phyloP scores from a whole-genome alignment of 2,329 filamentous ascomycete species.

The Septoria petroselini region DNA sequence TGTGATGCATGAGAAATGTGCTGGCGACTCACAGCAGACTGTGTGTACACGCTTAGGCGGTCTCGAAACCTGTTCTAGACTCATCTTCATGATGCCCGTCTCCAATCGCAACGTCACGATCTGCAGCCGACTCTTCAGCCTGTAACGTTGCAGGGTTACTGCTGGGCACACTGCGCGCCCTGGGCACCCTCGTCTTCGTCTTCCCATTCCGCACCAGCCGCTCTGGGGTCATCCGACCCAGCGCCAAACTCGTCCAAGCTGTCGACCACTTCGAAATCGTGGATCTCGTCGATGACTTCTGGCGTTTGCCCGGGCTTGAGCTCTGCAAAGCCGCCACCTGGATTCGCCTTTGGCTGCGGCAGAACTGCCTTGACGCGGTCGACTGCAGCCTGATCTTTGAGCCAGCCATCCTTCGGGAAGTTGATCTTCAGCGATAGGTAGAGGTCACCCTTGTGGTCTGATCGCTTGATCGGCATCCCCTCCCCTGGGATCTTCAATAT shows the following conservation, averaged over 20 bases:
- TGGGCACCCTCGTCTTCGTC: conserved; percentile 61
- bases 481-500: conserved; percentile 82
- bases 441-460: conserved; percentile 78
- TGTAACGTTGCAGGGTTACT: conserved; percentile 47
- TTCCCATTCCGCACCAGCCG: conserved; percentile 65
- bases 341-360: conserved; percentile 51
- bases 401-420: conserved; percentile 86
- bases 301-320: conserved; percentile 54
- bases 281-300: conserved; percentile 78
- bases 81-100: too few species aligned
- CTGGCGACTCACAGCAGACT: too few species aligned
- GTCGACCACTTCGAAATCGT: conserved; percentile 73
- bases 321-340: conserved; percentile 13
- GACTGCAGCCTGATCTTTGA: conserved; percentile 64
- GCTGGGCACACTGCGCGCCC: conserved; percentile 68
- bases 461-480: conserved; percentile 90
- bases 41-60: too few species aligned
- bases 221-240: conserved; percentile 64
- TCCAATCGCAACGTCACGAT: too few species aligned
- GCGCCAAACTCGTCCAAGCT: conserved; percentile 82
- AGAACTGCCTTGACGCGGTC: conserved; percentile 71
- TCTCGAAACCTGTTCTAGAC: too few species aligned
- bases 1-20: too few species aligned
- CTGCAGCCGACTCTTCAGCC: too few species aligned
- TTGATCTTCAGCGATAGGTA: conserved; percentile 82